Percentiles rank a stretch among this genome's conserved stretches.
Evolutionary conservation across 257 asterid species (phyloP).

Genomic region (Fraxinus excelsior): DNA sequence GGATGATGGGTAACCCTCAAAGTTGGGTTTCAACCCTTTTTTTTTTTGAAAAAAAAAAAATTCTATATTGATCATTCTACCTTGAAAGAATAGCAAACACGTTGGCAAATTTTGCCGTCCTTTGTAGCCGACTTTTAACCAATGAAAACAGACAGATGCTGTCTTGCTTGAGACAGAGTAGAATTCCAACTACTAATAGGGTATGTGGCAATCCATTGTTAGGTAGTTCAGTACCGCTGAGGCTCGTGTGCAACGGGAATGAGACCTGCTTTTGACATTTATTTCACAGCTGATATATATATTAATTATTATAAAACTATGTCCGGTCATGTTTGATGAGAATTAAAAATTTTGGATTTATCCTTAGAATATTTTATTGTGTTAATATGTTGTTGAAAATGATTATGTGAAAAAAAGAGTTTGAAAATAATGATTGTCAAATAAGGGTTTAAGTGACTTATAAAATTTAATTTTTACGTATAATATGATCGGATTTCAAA

Average conservation of each 20-base stretch:
- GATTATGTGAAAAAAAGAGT: too few species aligned
- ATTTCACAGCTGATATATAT: not conserved
- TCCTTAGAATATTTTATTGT: too few species aligned
- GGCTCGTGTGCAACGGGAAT: slow-evolving; percentile 36
- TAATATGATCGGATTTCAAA: not conserved
- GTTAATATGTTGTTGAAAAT: too few species aligned
- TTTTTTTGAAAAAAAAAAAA: too few species aligned
- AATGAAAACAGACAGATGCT: slow-evolving; percentile 4
- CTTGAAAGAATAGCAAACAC: not conserved
- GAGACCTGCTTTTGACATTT: slow-evolving; percentile 10
- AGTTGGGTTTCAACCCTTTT: too few species aligned
- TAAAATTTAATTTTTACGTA: too few species aligned
- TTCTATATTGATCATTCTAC: not conserved
- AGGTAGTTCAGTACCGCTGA: slow-evolving; percentile 28
- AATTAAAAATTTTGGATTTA: too few species aligned
- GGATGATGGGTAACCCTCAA: too few species aligned
- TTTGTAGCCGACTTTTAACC: slow-evolving; percentile 28
- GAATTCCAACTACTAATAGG: not conserved
- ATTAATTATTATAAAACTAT: too few species aligned
- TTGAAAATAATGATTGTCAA: too few species aligned
- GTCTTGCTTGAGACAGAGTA: slow-evolving; percentile 3
- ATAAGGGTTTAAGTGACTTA: not conserved
- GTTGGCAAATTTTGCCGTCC: slow-evolving; percentile 8
- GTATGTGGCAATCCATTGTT: not conserved
- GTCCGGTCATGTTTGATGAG: too few species aligned